Conservation (phyloP, 768 basidiomycete genomes). For the Lactarius psammicola region DNA sequence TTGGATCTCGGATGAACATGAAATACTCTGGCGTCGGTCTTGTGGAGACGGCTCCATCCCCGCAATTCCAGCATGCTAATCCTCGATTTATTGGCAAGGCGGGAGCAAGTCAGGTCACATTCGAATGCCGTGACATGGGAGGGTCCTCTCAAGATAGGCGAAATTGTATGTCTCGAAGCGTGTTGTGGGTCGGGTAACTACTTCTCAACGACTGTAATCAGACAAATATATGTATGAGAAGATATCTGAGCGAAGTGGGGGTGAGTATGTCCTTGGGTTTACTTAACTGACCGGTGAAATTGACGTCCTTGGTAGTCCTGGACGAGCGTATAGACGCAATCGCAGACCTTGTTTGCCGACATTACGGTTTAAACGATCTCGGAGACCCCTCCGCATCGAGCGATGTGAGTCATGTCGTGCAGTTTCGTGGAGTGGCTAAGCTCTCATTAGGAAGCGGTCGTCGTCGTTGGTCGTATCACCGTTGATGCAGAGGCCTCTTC, state of each 20-base stretch:
- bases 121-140: slow-evolving; percentile 24
- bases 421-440: background rate
- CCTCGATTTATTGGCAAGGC: slow-evolving; percentile 5
- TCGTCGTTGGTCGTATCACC: slow-evolving; percentile 35
- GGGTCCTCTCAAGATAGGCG: slow-evolving; percentile 39
- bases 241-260: slow-evolving; percentile 77
- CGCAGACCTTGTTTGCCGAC: slow-evolving; percentile 64
- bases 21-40: slow-evolving; percentile 32
- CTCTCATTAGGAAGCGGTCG: slow-evolving; percentile 37
- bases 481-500: slow-evolving; percentile 61
- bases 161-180: slow-evolving; percentile 48
- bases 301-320: slow-evolving; percentile 49
- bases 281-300: background rate
- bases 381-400: slow-evolving; percentile 68
- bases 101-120: slow-evolving; percentile 18
- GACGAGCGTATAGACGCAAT: slow-evolving; percentile 88
- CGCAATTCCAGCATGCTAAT: background rate
- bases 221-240: slow-evolving; percentile 95
- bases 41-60: slow-evolving; percentile 6
- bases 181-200: background rate
- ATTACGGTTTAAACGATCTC: slow-evolving; percentile 71
- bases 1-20: slow-evolving; percentile 31
- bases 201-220: slow-evolving; percentile 31
- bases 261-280: slow-evolving; percentile 40
- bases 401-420: slow-evolving; percentile 41